Conservation (phyloP, 352 stramenopile genomes). For the Nothophytophthora sp. region DNA sequence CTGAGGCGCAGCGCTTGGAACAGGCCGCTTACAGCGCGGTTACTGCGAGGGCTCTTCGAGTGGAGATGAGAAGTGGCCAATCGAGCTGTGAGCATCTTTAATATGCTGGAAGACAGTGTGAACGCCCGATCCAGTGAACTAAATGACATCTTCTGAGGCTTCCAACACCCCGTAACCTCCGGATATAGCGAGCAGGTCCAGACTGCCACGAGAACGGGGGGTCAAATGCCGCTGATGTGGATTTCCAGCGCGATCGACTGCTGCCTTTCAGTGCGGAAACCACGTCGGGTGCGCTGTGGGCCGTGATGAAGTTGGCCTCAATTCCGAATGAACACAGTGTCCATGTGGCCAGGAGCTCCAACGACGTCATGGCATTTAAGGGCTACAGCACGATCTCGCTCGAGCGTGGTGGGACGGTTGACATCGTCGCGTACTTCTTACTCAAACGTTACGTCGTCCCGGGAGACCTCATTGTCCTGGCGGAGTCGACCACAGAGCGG, state of each 20-base stretch:
- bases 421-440: constrained; percentile 2
- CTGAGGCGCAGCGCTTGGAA: constrained; percentile 5
- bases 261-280: constrained; percentile 10
- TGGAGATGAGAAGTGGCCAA: background rate
- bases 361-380: constrained; percentile 11
- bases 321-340: background rate
- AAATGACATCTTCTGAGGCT: background rate
- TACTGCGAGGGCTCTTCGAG: constrained; percentile 2
- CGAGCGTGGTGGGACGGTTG: constrained; percentile 5
- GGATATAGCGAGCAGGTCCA: constrained; percentile 13
- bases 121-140: constrained; percentile 1
- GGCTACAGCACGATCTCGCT: constrained; percentile 2
- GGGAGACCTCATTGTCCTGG: constrained; percentile 7
- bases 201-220: constrained; percentile 5
- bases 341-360: background rate
- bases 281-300: constrained; percentile 8
- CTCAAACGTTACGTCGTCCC: constrained; percentile 14
- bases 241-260: constrained; percentile 13
- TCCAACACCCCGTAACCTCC: background rate
- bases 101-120: constrained; percentile 5
- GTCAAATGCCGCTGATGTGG: constrained; percentile 1
- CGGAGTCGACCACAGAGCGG: constrained; percentile 20
- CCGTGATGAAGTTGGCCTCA: constrained; percentile 6
- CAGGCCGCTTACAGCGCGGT: constrained; percentile 1
- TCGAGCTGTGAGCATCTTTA: background rate